Base-by-base conservation (phyloP, 2,329 filamentous ascomycete genomes). In the Venturia oleaginea region DNA sequence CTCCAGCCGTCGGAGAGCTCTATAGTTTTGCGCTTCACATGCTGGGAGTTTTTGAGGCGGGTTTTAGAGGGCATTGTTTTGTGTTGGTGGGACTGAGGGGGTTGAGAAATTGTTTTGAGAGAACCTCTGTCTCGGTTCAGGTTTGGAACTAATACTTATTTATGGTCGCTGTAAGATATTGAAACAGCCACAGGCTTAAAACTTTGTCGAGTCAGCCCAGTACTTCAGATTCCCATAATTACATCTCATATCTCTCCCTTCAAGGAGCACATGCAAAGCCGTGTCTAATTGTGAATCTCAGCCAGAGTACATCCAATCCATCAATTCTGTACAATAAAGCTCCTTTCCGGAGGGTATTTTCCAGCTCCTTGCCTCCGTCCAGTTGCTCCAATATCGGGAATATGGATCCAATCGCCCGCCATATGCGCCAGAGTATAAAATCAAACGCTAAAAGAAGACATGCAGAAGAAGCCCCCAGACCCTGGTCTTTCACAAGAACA, bases 1-100 rank as follows among this genome's bases (percentile, higher is more conserved):
- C 32, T 63, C 64, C 64, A 65, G 27, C 64, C 64, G 46, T 65
- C 64, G 40, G n/a, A 62, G 43, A 65, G 43, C 19, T 24, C 24
- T n/a, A 63, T 17, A 6, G 43, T 65, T n/a, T n/a, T 54, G 32
- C 37, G 51, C 27, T 59, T 54, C 19, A 22, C 34, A 30, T 46
- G 63, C 22, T 64, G 34, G 51, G 63, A 38, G n/a, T 15, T 24
- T 46, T 30, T 61, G 38, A 57, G 19, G 22, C 22, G 43, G 4
- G 57, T n/a, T 51, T 57, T 61, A 13, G 32, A 22, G 32, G 37
- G 37, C 27, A 61, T 57, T 19, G 27, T 57, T 64, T 61, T 43
- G 43, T 34, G 42, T 22, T 27, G 19, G n/a, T 57, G 57, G 34
- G 7, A 22, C n/a, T n/a, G n/a, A n/a, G n/a, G n/a, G n/a, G n/a